These are phyloP conservation scores for Hsuehochloa calcarea DNA, from an alignment of 176 grass and related monocot species.

Conservation along the genomic window DNA sequence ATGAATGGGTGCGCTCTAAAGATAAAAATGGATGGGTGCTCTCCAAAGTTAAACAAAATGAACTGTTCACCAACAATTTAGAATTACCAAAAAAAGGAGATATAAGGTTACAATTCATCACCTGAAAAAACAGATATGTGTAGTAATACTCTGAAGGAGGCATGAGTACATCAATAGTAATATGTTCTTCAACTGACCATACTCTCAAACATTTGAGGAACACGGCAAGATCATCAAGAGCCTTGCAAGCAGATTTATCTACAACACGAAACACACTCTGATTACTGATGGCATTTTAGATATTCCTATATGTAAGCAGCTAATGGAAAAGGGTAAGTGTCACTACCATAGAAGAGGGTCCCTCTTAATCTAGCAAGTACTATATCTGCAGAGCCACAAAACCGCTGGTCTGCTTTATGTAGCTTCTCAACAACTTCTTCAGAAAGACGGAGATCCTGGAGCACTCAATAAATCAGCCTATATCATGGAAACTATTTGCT, in stretches of 20 bases:
- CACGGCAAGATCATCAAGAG: slow-evolving; percentile 78
- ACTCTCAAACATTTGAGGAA: slow-evolving; percentile 79
- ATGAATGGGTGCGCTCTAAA: neutral
- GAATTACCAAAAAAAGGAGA: neutral
- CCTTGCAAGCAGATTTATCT: slow-evolving; percentile 87
- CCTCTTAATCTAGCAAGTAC: slow-evolving; percentile 97
- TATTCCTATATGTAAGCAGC: slow-evolving; percentile 18
- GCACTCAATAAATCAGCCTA: slow-evolving; percentile 36
- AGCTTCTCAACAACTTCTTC: slow-evolving; percentile 92
- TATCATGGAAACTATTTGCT: slow-evolving; percentile 1
- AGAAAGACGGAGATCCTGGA: slow-evolving; percentile 79
- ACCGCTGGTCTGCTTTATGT: slow-evolving; percentile 83
- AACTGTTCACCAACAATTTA: slow-evolving; percentile 1
- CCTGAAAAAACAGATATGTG: slow-evolving; percentile 86
- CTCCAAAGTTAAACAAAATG: too few species aligned
- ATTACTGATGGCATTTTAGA: neutral
- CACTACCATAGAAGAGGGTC: slow-evolving; percentile 72
- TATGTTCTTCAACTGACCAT: slow-evolving; percentile 63
- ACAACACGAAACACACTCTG: slow-evolving; percentile 26
- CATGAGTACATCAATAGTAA: slow-evolving; percentile 93
- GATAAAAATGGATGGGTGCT: neutral
- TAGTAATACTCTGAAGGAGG: slow-evolving; percentile 92
- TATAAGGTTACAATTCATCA: slow-evolving; percentile 20
- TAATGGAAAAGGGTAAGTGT: slow-evolving; percentile 28
- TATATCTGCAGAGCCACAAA: slow-evolving; percentile 82